A percentile compares a stretch with the other conserved stretches of the same genome.
Conservation (phyloP, 1,139 yeast species). For the Pichia sp. region DNA sequence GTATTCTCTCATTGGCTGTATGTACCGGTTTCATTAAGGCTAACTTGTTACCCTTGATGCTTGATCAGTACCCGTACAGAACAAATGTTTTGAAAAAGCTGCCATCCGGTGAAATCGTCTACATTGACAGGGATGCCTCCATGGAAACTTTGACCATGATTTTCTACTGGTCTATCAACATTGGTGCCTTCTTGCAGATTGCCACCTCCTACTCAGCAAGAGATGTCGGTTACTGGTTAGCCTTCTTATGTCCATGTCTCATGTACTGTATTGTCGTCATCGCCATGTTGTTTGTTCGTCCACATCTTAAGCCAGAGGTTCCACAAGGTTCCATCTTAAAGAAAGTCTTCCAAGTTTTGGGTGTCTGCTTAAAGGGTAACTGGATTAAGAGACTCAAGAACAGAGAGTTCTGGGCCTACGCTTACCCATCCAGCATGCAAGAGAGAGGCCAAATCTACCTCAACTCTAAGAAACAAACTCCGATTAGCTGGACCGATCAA, state of each 20-base stretch:
- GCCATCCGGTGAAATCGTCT: constrained; percentile 63
- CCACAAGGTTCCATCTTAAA: constrained; percentile 48
- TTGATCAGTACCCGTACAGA: constrained; percentile 50
- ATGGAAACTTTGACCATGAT: constrained; percentile 69
- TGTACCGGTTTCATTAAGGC: constrained; percentile 52
- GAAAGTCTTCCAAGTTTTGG: constrained; percentile 40
- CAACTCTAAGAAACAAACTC: constrained; percentile 31
- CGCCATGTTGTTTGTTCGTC: constrained; percentile 18
- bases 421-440: constrained; percentile 47
- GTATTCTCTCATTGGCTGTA: constrained; percentile 36
- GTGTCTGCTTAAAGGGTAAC: constrained; percentile 40
- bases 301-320: constrained; percentile 35
- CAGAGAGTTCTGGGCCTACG: constrained; percentile 51
- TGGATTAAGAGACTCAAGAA: constrained; percentile 40
- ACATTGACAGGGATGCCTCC: constrained; percentile 68
- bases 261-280: constrained; percentile 33
- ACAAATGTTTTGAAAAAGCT: constrained; percentile 55
- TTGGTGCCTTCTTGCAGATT: constrained; percentile 73
- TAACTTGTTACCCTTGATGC: constrained; percentile 44
- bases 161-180: constrained; percentile 75
- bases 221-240: constrained; percentile 73
- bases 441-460: constrained; percentile 39
- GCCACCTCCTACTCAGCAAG: constrained; percentile 58
- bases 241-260: constrained; percentile 57
- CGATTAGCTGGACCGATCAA: constrained; percentile 48